A percentile compares a stretch with the other conserved stretches of the same genome.
Evolutionary conservation across 768 basidiomycete genomes (phyloP).

Genomic region (Mycena leptocephala): DNA sequence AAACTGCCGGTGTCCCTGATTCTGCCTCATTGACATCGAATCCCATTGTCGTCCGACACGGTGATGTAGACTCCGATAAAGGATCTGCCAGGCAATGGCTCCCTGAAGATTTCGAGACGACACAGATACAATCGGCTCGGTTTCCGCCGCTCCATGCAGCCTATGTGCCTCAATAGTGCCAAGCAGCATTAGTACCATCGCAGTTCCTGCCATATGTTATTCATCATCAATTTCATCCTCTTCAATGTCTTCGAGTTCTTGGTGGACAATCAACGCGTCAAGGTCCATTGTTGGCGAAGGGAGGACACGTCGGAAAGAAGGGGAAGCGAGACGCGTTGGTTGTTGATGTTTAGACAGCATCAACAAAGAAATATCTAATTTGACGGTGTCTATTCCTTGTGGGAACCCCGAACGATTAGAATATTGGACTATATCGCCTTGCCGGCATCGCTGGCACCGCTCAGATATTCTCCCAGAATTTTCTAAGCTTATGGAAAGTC

Average conservation of each 20-base stretch:
- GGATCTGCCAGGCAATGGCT: not conserved
- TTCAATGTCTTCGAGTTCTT: too few species aligned
- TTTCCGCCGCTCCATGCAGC: not conserved
- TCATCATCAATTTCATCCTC: too few species aligned
- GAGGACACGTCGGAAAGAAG: too few species aligned
- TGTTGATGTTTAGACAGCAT: too few species aligned
- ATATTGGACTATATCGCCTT: not conserved
- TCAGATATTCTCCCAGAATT: not conserved
- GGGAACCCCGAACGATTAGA: not conserved
- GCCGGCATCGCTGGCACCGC: not conserved
- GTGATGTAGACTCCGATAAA: not conserved
- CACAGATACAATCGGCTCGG: not conserved
- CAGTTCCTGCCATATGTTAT: too few species aligned
- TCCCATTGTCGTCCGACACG: not conserved
- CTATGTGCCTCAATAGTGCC: not conserved
- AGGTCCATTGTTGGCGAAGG: too few species aligned
- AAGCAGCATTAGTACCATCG: too few species aligned
- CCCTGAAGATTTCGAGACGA: not conserved
- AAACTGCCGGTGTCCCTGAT: too few species aligned
- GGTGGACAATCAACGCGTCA: too few species aligned
- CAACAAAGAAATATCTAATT: not conserved
- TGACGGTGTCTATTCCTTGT: not conserved
- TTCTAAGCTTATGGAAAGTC: too few species aligned
- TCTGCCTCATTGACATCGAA: not conserved
- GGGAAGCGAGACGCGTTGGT: too few species aligned